These are phyloP conservation scores for Colletotrichum lindemuthianum DNA, from an alignment of 2,329 filamentous ascomycete species.

Conservation along the genomic window DNA sequence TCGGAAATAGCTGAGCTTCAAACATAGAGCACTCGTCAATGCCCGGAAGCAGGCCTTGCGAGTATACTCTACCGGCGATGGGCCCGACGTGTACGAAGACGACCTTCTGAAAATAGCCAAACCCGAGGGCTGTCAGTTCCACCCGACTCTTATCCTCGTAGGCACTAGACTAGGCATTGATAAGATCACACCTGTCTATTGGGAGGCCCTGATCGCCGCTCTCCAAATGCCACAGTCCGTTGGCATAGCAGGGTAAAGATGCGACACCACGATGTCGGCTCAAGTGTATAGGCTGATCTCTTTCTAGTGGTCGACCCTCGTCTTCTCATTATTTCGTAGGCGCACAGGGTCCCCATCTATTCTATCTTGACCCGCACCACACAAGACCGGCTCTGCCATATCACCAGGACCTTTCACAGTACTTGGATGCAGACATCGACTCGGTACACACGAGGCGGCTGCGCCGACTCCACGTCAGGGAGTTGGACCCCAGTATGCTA, in stretches of 20 bases:
- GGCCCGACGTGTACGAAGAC: constrained; percentile 93
- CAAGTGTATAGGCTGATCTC: constrained; percentile 6
- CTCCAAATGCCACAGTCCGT: constrained; percentile 93
- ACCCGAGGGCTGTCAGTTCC: constrained; percentile 72
- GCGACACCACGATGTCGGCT: neutral
- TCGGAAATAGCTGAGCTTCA: constrained; percentile 16
- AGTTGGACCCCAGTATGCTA: constrained; percentile 98
- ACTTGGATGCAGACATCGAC: constrained; percentile 77
- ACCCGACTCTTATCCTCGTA: constrained; percentile 88
- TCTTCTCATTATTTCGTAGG: constrained; percentile 77
- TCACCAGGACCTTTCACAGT: constrained; percentile 63
- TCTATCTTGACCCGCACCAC: constrained; percentile 94
- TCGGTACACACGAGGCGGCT: constrained; percentile 90
- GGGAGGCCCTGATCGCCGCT: constrained; percentile 87
- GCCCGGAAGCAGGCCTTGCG: constrained; percentile 69
- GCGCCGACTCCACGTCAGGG: constrained; percentile 82
- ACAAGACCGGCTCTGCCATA: constrained; percentile 81
- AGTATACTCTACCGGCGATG: constrained; percentile 91
- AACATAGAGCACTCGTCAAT: constrained; percentile 76
- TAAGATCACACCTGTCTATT: constrained; percentile 93
- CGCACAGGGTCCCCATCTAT: constrained; percentile 77
- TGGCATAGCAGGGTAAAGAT: constrained; percentile 87
- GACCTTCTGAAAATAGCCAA: constrained; percentile 82
- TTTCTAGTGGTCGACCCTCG: constrained; percentile 82
- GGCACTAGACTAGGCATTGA: constrained; percentile 92